Percentiles rank a stretch among this genome's conserved stretches.
phyloP scores from a whole-genome alignment of 495 filamentous ascomycete species.

The Lophiostoma macrostomum region DNA sequence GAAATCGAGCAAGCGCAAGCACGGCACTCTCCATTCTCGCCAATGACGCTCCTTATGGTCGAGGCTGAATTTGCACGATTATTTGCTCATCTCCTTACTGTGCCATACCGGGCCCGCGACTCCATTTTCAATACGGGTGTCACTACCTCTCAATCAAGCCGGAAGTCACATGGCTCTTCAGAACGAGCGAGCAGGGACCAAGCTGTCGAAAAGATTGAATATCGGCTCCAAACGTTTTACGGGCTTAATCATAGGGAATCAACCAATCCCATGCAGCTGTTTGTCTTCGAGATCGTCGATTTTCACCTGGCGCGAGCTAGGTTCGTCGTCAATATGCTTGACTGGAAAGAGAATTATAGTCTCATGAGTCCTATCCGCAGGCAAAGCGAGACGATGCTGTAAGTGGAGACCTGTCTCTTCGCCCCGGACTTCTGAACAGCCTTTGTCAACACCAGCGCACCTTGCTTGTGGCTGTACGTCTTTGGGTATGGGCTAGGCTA shows the following conservation, averaged over 20 bases:
- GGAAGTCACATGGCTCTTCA: neutral
- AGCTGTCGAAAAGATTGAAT: conserved; percentile 3
- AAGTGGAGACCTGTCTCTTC: conserved; percentile 2
- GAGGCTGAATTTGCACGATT: conserved; percentile 17
- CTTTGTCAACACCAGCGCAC: too few relatives aligned
- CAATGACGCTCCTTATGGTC: conserved; percentile 15
- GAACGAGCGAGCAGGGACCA: neutral
- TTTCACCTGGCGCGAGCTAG: conserved; percentile 12
- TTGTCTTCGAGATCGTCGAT: conserved; percentile 9
- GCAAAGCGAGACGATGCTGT: conserved; percentile 5
- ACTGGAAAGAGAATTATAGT: neutral
- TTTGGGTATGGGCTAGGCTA: conserved; percentile 1
- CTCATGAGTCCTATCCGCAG: neutral
- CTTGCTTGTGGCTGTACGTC: neutral
- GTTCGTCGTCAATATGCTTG: conserved; percentile 10
- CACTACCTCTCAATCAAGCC: neutral
- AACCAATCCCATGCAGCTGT: conserved; percentile 13
- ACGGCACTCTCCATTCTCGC: conserved; percentile 16
- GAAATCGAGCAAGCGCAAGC: conserved; percentile 18
- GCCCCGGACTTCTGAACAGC: too few relatives aligned
- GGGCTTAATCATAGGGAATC: neutral
- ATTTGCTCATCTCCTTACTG: conserved; percentile 4
- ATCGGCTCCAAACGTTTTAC: conserved; percentile 13
- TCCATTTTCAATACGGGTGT: neutral
- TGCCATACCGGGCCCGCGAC: conserved; percentile 11